Evolutionary conservation across 176 grass and related monocot genomes (phyloP), one percentile per base, ranked within the genome.

Genomic region (Chloris gayana): DNA sequence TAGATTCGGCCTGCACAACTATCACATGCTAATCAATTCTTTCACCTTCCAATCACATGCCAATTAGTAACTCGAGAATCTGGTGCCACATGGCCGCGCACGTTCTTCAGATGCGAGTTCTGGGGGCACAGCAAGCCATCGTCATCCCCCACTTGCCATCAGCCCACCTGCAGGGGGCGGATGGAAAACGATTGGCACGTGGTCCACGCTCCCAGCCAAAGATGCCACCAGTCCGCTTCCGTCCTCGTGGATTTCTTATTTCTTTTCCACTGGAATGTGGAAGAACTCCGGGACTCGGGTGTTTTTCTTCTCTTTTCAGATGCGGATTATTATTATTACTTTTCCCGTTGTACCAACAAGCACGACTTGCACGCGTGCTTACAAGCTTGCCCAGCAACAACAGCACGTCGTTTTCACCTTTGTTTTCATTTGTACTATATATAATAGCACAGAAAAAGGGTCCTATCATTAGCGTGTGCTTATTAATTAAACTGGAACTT

Each of bases 41-140:
- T 30, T 30, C 58, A 29, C 8, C 26, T 29, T 6, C 4, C 22
- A 56, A 32, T 68, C 73, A 77, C 73, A 27, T 77, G 82, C 9
- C 1, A 34, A 70, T 27, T 35, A 61, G 11, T 60, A 50, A 4
- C 53, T 30, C 15, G 30, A 3, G 4, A 6, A 35, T 21, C 15
- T 61, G 11, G 15, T 2, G 50, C 26, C 51, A 17, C 6, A 14
- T 21, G 4, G n/a, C 9, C 62, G 54, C 2, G 42, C 67, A 85
- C 75, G 75, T 64, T 75, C 32, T 79, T 79, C 35, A 39, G 67
- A 50, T 78, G 74, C 74, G 2, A 12, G 13, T 64, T 74, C n/a
- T 12, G 69, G 31, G 2, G n/a, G n/a, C n/a, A n/a, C n/a, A n/a
- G n/a, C 26, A 59, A 5, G 15, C 26, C 67, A 44, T 17, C 42